Conservation (phyloP, 2,329 filamentous ascomycete genomes). For the Thermoascus crustaceus region DNA sequence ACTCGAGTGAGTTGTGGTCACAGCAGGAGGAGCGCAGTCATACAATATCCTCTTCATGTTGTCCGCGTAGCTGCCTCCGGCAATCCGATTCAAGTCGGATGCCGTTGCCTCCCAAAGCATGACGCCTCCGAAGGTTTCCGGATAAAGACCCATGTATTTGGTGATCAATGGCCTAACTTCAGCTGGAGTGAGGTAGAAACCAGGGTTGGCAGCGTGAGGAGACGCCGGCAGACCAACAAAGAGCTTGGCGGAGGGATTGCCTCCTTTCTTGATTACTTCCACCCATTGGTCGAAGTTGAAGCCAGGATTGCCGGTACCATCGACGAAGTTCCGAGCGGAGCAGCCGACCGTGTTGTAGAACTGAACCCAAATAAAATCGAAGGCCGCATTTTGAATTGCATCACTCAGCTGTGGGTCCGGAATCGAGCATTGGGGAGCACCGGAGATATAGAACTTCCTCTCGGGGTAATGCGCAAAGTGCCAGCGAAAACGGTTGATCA, state of each 20-base stretch:
- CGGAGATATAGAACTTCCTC: constrained; percentile 43
- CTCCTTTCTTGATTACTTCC: constrained; percentile 26
- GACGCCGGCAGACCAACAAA: constrained; percentile 45
- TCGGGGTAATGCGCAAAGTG: constrained; percentile 28
- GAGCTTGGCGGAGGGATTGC: constrained; percentile 41
- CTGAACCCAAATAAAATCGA: constrained; percentile 49
- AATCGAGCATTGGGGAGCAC: constrained; percentile 45
- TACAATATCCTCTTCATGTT: constrained; percentile 12
- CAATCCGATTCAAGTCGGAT: constrained; percentile 12
- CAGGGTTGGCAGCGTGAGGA: constrained; percentile 17
- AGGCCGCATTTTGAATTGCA: constrained; percentile 37
- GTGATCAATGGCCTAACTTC: constrained; percentile 40
- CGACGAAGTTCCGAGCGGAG: constrained; percentile 40
- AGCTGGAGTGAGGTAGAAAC: constrained; percentile 40
- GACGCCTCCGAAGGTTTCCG: constrained; percentile 46
- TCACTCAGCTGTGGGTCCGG: constrained; percentile 41
- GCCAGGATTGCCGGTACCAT: constrained; percentile 19
- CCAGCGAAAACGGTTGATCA: constrained; percentile 41
- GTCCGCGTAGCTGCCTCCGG: constrained; percentile 10
- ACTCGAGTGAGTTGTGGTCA: constrained; percentile 4
- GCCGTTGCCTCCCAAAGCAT: constrained; percentile 48
- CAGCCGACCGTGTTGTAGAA: constrained; percentile 49
- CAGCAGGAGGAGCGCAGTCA: constrained; percentile 11
- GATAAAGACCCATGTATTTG: constrained; percentile 33
- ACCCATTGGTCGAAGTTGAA: constrained; percentile 45